Percentiles rank a stretch among this genome's conserved stretches.
Conservation (phyloP, 106 monocot species). For the Platanthera zijinensis region DNA sequence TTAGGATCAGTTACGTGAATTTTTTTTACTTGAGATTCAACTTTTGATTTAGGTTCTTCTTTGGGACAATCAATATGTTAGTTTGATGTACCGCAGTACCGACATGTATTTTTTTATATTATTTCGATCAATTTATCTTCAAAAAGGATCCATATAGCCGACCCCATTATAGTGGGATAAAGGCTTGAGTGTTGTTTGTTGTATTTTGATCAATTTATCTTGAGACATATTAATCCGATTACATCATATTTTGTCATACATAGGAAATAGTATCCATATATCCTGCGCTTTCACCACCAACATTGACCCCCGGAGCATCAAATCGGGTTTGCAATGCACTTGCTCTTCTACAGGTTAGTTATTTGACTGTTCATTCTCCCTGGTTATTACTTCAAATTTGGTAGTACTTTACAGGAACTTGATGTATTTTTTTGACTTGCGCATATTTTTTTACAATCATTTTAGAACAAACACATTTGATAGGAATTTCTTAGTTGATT, state of each 20-base stretch:
- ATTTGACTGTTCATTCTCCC: slow-evolving; percentile 1
- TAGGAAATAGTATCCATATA: slow-evolving; percentile 98
- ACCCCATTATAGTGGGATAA: too few relatives aligned
- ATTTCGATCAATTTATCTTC: neutral
- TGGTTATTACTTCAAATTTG: neutral
- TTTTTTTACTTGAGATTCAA: too few relatives aligned
- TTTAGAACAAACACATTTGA: too few relatives aligned
- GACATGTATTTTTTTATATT: too few relatives aligned
- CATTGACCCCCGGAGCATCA: slow-evolving; percentile 86
- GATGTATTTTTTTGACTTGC: neutral
- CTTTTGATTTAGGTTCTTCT: too few relatives aligned
- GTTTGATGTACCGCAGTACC: too few relatives aligned
- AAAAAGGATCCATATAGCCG: neutral
- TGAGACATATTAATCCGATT: slow-evolving; percentile 4
- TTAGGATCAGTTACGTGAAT: too few relatives aligned
- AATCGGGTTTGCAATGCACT: slow-evolving; percentile 99
- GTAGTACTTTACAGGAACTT: neutral
- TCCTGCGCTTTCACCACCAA: slow-evolving; percentile 87
- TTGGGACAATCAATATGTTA: too few relatives aligned
- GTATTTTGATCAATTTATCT: neutral
- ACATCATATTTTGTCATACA: slow-evolving; percentile 9
- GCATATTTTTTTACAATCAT: too few relatives aligned
- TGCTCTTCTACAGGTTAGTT: slow-evolving; percentile 92
- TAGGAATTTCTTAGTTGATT: too few relatives aligned
- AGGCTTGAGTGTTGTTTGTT: too few relatives aligned